phyloP scores from a whole-genome alignment of 345 rosid genomes.

The Ricinus communis region DNA sequence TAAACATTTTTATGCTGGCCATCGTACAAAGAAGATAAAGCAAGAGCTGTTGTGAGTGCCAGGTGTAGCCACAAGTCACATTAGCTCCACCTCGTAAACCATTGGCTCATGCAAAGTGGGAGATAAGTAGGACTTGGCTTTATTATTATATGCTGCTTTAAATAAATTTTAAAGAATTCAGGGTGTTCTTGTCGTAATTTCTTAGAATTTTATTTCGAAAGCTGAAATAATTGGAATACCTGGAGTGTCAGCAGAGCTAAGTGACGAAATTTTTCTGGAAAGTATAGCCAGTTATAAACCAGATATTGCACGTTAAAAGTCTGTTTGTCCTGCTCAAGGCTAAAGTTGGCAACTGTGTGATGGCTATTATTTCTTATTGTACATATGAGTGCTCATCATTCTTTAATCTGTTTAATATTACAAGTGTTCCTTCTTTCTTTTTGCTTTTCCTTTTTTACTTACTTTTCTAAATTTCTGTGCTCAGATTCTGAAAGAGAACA shows the following conservation, averaged over 20 bases:
- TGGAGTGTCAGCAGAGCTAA: background rate
- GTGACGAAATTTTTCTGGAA: conserved; percentile 6
- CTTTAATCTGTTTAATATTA: background rate
- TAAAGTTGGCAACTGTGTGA: conserved; percentile 22
- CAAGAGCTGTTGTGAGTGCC: conserved; percentile 28
- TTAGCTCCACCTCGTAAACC: conserved; percentile 6
- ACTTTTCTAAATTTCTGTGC: background rate
- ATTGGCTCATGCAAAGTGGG: conserved; percentile 35
- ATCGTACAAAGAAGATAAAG: conserved; percentile 21
- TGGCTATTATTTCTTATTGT: conserved; percentile 14
- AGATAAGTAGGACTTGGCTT: conserved; percentile 19
- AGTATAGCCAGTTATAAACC: conserved; percentile 8
- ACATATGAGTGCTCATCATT: background rate
- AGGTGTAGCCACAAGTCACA: conserved; percentile 29
- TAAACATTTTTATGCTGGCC: conserved; percentile 9
- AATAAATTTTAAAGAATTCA: too few species aligned
- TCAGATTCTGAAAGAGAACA: background rate
- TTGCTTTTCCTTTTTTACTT: background rate
- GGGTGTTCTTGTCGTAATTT: too few species aligned
- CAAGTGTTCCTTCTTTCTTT: background rate
- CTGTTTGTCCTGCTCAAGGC: conserved; percentile 2
- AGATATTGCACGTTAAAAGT: conserved; percentile 8
- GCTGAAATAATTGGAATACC: background rate
- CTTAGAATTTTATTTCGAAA: background rate
- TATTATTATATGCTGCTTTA: background rate